Base-by-base conservation (phyloP, 495 filamentous ascomycete species). In the Apodospora peruviana region DNA sequence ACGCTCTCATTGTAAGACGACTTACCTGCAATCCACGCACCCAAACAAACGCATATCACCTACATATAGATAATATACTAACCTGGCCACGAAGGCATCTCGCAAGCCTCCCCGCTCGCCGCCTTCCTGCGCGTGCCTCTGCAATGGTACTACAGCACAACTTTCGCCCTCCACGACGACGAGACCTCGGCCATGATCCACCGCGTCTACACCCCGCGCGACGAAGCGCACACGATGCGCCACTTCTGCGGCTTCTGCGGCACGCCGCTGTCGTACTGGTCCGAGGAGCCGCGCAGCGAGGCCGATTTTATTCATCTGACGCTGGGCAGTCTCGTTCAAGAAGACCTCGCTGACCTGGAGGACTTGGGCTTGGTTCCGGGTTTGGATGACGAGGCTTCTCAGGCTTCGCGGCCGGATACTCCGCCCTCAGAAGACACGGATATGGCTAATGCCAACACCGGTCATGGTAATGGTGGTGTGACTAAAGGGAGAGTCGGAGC, bases 211-310 rank as follows among this genome's bases (percentile, higher is more conserved):
- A 80, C 79, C 3, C 77, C 84, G 4, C 74, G 68, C 23, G 61
- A 77, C 61, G 78, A 81, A 14, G 74, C 75, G 16, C 66, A 78
- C 52, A 66, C 79, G 0, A 79, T 81, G 61, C 84, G 87, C 40
- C 80, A 87, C 45, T 96, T 96, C 67, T 96, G 90, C 65, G 90
- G 90, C 0, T 91, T 86, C 69, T 95, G 90, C 61, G 90, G 90
- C 17, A 91, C 88, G 2, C 83, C 83, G 4, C 70, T 96, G 36
- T 82, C 80, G 0, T 85, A 83, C 52, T 95, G 90, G 90, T 82
- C 80, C 43, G 89, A 94, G 59, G 58, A 77, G 11, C 84, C 86
- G 1, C 61, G 52, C 0, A 76, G 72, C 27, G 86, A 91, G 57
- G 82, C 82, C 5, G 80, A 90, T 11, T 89, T 74, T 53, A 87